A percentile compares a stretch with the other conserved stretches of the same genome.
These are phyloP conservation scores for Thalassiosira gravida DNA, from an alignment of 352 stramenopile genomes.

Conservation along the genomic window DNA sequence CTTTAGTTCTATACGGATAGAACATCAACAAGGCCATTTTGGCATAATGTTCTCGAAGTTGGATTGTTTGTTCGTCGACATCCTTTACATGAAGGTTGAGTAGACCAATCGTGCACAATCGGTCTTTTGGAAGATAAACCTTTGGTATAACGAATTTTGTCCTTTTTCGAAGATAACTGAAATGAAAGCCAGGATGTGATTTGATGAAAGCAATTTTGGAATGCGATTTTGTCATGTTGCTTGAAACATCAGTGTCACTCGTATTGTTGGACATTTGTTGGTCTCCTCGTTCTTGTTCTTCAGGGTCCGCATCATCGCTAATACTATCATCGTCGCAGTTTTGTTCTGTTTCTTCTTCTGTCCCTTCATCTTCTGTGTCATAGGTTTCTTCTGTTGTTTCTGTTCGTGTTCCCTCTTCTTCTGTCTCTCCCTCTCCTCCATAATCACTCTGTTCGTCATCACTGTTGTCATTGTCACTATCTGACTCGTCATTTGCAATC, in stretches of 20 bases:
- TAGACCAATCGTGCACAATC: constrained; percentile 3
- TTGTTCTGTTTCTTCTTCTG: too few relatives aligned
- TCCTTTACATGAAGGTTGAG: constrained; percentile 6
- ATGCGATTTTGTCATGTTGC: too few relatives aligned
- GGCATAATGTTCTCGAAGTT: constrained; percentile 27
- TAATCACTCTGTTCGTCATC: too few relatives aligned
- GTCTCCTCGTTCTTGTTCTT: too few relatives aligned
- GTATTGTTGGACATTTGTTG: constrained; percentile 5
- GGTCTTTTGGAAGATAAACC: neutral
- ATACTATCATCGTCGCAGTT: too few relatives aligned
- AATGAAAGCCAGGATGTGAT: neutral
- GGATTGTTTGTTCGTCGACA: neutral
- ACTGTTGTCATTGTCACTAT: neutral
- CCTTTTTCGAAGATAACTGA: neutral
- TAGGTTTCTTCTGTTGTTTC: too few relatives aligned
- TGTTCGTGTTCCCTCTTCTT: too few relatives aligned
- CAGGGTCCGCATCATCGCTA: too few relatives aligned
- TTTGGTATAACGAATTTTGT: neutral
- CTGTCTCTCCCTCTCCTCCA: too few relatives aligned
- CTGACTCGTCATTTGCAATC: constrained; percentile 2
- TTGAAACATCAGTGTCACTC: neutral
- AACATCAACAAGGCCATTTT: constrained; percentile 40
- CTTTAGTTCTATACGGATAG: constrained; percentile 20
- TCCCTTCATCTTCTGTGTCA: too few relatives aligned
- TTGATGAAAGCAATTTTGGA: neutral